A percentile compares a stretch with the other conserved stretches of the same genome.
Evolutionary conservation across 169 alveolate species (phyloP).

Genomic region (Pseudocohnilembus persalinus): DNA sequence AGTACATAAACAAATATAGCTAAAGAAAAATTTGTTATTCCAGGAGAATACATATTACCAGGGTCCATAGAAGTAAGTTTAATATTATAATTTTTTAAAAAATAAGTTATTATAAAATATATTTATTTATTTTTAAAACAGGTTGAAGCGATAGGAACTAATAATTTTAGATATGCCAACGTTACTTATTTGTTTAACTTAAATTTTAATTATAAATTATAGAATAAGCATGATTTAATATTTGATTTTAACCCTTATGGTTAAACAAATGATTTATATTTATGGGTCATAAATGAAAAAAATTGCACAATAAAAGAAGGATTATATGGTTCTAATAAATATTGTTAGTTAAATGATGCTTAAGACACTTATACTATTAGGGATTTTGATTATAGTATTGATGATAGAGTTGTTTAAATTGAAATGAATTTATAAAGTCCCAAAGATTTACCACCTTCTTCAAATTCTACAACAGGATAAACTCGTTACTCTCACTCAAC

Average conservation of each 20-base stretch:
- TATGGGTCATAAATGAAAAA: background rate
- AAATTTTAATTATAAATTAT: no score
- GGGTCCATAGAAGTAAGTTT: background rate
- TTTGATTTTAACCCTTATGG: background rate
- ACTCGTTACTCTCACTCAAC: background rate
- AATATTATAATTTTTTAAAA: no score
- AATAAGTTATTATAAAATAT: no score
- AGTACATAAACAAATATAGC: background rate
- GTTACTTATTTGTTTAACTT: background rate
- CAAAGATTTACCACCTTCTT: background rate
- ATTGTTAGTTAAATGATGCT: background rate
- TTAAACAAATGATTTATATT: background rate
- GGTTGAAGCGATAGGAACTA: background rate
- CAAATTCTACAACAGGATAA: background rate
- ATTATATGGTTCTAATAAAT: background rate
- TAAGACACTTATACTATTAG: background rate
- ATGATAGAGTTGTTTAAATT: background rate
- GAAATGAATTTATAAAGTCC: background rate
- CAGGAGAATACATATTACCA: background rate
- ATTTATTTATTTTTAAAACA: no score
- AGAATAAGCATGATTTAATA: no score
- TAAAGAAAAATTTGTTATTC: background rate
- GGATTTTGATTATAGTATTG: background rate
- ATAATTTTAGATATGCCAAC: background rate
- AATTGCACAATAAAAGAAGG: background rate